phyloP scores from a whole-genome alignment of 2,329 filamentous ascomycete species.

The Thelonectria blattea region DNA sequence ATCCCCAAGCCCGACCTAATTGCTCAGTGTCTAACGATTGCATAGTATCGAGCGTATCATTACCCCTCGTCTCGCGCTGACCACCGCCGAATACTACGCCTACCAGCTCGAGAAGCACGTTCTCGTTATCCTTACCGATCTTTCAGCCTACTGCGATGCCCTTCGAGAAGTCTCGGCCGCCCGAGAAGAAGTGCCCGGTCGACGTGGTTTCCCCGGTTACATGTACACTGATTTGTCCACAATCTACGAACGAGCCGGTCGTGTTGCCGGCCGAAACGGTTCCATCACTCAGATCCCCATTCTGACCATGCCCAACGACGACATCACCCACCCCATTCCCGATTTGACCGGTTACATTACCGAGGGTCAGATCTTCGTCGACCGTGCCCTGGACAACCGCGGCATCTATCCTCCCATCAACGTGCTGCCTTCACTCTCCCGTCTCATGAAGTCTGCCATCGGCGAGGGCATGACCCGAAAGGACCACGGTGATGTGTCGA shows the following conservation, averaged over 20 bases:
- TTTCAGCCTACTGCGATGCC: conserved; percentile 98
- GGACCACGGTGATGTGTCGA: conserved; percentile 98
- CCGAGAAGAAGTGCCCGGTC: conserved; percentile 97
- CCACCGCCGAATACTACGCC: conserved; percentile 98
- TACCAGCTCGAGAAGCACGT: conserved; percentile 99
- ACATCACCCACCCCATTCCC: conserved; percentile 98
- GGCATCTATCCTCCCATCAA: conserved; percentile 99
- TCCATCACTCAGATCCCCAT: conserved; percentile 99
- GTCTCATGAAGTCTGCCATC: conserved; percentile 99
- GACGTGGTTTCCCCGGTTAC: conserved; percentile 99
- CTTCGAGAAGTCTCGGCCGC: conserved; percentile 98
- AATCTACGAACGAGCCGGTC: conserved; percentile 98
- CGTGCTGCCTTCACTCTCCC: conserved; percentile 94
- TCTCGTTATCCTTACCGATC: conserved; percentile 95
- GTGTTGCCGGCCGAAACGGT: conserved; percentile 94
- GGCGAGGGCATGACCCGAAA: conserved; percentile 95
- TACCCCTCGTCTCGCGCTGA: conserved; percentile 95
- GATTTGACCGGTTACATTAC: conserved; percentile 99
- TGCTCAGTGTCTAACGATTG: conserved; percentile 13
- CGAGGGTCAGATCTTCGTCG: conserved; percentile 97
- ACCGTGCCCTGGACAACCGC: conserved; percentile 92
- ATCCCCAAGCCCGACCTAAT: background rate
- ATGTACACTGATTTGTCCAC: conserved; percentile 99
- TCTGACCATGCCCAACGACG: conserved; percentile 99
- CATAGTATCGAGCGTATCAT: conserved; percentile 97